phyloP scores from a whole-genome alignment of 2,329 filamentous ascomycete genomes.

The Cytospora piceicola region DNA sequence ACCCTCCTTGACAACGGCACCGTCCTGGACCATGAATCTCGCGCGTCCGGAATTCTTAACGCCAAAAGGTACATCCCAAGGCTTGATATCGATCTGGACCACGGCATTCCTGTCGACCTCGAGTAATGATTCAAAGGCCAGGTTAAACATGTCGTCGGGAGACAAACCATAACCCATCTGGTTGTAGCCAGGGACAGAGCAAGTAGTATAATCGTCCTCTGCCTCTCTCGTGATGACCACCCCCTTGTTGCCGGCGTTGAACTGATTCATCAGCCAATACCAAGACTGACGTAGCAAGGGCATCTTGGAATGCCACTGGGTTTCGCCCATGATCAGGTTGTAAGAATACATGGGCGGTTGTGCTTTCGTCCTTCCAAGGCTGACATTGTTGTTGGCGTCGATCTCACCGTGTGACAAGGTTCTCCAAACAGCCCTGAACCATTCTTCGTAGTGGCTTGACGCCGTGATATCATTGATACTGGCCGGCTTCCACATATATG shows the following conservation, averaged over 20 bases:
- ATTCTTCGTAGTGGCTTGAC: slow-evolving; percentile 4
- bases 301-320: slow-evolving; percentile 13
- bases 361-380: not conserved
- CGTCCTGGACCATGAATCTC: not conserved
- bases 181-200: not conserved
- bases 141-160: not conserved
- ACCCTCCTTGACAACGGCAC: not conserved
- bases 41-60: not conserved
- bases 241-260: not conserved
- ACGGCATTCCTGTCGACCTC: not conserved
- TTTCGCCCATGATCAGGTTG: not conserved
- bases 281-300: slow-evolving; percentile 18
- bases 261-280: slow-evolving; percentile 1
- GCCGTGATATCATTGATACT: not conserved
- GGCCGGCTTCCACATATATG: slow-evolving; percentile 20
- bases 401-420: not conserved
- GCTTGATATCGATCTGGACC: slow-evolving; percentile 1
- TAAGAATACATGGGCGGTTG: not conserved
- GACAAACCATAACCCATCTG: too few species aligned
- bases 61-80: not conserved
- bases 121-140: slow-evolving; percentile 7
- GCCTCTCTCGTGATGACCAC: not conserved
- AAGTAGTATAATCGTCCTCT: not conserved
- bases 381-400: not conserved
- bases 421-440: slow-evolving; percentile 21